These are phyloP conservation scores for Backusella morwellensis DNA, from an alignment of 192 early-diverging fungal species.

Conservation along the genomic window DNA sequence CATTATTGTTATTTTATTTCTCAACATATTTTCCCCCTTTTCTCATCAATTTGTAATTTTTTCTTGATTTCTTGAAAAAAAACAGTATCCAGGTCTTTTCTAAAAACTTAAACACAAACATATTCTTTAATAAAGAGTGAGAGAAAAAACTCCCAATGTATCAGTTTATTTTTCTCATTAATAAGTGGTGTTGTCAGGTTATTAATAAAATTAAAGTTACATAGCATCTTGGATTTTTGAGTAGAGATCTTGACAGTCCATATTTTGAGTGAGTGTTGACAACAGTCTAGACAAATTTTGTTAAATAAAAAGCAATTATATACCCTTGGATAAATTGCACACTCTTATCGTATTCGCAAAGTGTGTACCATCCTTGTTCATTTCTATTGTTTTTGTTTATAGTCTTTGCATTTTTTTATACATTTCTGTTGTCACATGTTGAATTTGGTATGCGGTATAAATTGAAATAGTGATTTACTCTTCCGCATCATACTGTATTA, in stretches of 20 bases:
- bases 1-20: too few species aligned
- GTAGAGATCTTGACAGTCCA: too few species aligned
- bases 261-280: too few species aligned
- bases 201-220: neutral
- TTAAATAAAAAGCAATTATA: too few species aligned
- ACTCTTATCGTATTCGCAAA: neutral
- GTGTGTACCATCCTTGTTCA: neutral
- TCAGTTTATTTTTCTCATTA: too few species aligned
- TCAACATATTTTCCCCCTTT: too few species aligned
- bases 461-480: neutral
- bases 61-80: too few species aligned
- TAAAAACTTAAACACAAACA: neutral
- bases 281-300: too few species aligned
- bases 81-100: neutral
- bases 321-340: too few species aligned
- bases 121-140: neutral
- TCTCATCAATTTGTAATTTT: too few species aligned
- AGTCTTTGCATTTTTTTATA: neutral
- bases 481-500: neutral
- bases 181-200: neutral
- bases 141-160: too few species aligned
- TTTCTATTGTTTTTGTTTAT: neutral
- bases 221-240: too few species aligned
- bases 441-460: neutral
- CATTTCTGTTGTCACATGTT: constrained; percentile 2